Conservation (phyloP, 2,329 filamentous ascomycete genomes). For the Aspergillus novofumigatus region DNA sequence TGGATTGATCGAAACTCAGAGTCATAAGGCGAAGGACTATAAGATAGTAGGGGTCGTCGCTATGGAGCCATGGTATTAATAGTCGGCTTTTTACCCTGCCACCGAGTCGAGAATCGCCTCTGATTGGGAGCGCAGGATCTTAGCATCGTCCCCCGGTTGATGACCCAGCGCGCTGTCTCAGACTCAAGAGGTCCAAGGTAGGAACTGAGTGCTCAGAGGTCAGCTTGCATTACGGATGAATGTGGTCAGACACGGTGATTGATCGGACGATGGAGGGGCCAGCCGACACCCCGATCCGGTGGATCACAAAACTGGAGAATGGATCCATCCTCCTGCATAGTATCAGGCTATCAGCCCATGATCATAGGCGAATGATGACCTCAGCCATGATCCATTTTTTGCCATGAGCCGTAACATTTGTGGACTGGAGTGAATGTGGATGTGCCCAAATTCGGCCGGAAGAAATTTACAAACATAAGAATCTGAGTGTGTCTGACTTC, state of each 20-base stretch:
- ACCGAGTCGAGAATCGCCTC: not conserved
- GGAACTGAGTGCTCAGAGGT: constrained; percentile 4
- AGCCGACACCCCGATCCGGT: constrained; percentile 10
- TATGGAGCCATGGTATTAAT: not conserved
- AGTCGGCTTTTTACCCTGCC: not conserved
- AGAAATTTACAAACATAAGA: not conserved
- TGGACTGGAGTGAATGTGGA: not conserved
- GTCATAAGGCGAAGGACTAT: not conserved
- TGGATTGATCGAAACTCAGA: not conserved
- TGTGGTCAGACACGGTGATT: constrained; percentile 18
- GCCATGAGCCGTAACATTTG: not conserved
- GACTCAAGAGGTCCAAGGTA: not conserved
- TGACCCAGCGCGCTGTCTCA: not conserved
- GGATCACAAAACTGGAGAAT: constrained; percentile 13
- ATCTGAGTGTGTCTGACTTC: not conserved
- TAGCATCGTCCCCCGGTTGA: not conserved
- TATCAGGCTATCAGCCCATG: not conserved
- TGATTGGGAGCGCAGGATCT: not conserved
- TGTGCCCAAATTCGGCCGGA: not conserved
- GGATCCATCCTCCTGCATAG: constrained; percentile 1
- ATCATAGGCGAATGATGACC: not conserved
- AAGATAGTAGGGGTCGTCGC: not conserved
- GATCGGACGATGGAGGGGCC: constrained; percentile 10
- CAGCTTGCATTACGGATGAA: constrained; percentile 6
- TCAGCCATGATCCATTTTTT: not conserved